A percentile compares a stretch with the other conserved stretches of the same genome.
Evolutionary conservation across 2,329 filamentous ascomycete species (phyloP).

Genomic region (Penicillium sp.): DNA sequence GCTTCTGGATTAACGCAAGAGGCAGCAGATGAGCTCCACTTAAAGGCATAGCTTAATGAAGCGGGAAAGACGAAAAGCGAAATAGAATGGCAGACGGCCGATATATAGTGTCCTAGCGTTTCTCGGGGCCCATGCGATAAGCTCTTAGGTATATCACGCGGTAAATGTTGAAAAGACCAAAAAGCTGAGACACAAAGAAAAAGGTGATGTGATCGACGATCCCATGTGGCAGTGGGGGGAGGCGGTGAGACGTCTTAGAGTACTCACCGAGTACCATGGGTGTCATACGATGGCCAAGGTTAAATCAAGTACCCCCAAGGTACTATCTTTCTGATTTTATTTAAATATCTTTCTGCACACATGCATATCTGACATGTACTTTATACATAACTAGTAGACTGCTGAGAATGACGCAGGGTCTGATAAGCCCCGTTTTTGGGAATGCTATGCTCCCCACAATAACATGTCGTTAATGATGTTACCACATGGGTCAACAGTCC

Average conservation of each 20-base stretch:
- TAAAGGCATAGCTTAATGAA: conserved; percentile 14
- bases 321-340: conserved; percentile 5
- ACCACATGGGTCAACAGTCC: not conserved
- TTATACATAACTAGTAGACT: too few relatives aligned
- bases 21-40: conserved; percentile 6
- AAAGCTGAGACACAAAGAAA: not conserved
- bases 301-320: not conserved
- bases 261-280: not conserved
- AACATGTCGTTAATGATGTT: not conserved
- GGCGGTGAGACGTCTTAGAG: not conserved
- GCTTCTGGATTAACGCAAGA: conserved; percentile 17
- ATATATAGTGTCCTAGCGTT: conserved; percentile 2
- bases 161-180: not conserved
- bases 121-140: not conserved
- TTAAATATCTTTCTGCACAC: not conserved
- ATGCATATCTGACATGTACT: too few relatives aligned
- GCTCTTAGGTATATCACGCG: conserved; percentile 5
- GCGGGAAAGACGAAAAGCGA: not conserved
- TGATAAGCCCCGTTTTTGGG: conserved; percentile 13
- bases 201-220: conserved; percentile 8
- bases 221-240: conserved; percentile 10
- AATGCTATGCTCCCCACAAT: not conserved
- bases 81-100: not conserved
- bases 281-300: not conserved
- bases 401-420: not conserved